Percentiles rank a stretch among this genome's conserved stretches.
Conservation (phyloP, 2,329 filamentous ascomycete species). For the Mariannaea elegans region DNA sequence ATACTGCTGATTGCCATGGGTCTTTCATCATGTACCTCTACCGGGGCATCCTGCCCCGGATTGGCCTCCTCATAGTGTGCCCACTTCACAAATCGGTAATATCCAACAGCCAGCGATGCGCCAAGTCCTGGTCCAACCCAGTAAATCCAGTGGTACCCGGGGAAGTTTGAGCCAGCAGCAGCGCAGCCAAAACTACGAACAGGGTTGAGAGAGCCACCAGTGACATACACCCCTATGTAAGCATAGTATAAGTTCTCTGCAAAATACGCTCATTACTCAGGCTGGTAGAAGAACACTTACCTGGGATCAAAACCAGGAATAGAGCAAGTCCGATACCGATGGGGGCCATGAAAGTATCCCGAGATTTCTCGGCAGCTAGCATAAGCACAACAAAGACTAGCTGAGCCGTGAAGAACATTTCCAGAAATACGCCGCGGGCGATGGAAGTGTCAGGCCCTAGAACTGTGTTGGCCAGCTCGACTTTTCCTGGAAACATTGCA, state of each 20-base stretch:
- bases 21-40: neutral
- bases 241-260: conserved; percentile 40
- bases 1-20: neutral
- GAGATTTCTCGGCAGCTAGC: conserved; percentile 75
- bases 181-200: conserved; percentile 58
- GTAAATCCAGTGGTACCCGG: conserved; percentile 58
- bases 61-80: conserved; percentile 59
- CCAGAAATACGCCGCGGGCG: conserved; percentile 68
- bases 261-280: neutral
- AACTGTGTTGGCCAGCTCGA: conserved; percentile 59
- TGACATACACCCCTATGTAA: conserved; percentile 38
- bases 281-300: conserved; percentile 10
- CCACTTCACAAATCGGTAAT: conserved; percentile 57
- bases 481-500: conserved; percentile 61
- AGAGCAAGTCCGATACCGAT: conserved; percentile 74
- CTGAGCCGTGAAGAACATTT: conserved; percentile 69
- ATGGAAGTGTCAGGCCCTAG: conserved; percentile 59
- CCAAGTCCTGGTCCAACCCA: conserved; percentile 61
- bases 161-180: conserved; percentile 48
- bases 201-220: conserved; percentile 55
- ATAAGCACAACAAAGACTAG: conserved; percentile 70
- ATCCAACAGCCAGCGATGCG: conserved; percentile 51
- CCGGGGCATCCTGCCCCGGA: conserved; percentile 47
- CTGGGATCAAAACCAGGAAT: conserved; percentile 61
- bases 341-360: conserved; percentile 73